Conservation (phyloP, 257 asterid species). For the Ehretia macrophylla region DNA sequence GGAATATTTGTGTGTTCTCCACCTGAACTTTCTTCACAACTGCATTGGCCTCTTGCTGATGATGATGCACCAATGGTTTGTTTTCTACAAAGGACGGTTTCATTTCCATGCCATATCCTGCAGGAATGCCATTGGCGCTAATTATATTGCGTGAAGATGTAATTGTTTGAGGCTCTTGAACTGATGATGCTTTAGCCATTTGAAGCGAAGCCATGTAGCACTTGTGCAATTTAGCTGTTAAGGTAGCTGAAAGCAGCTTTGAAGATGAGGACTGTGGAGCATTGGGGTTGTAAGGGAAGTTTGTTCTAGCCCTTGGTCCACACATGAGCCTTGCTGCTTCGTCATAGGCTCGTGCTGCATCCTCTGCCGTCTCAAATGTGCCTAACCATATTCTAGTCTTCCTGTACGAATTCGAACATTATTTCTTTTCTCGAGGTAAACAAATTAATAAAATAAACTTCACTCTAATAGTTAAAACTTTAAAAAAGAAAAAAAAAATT, state of each 20-base stretch:
- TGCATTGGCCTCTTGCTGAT: slow-evolving; percentile 5
- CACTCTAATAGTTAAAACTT: no score
- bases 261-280: slow-evolving; percentile 50
- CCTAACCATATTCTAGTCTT: slow-evolving; percentile 94
- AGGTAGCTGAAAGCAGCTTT: slow-evolving; percentile 55
- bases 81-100: not conserved
- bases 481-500: not conserved
- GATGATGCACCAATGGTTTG: not conserved
- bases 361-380: slow-evolving; percentile 91
- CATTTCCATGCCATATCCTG: not conserved
- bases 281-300: slow-evolving; percentile 52
- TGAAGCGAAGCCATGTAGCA: slow-evolving; percentile 65
- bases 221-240: slow-evolving; percentile 78
- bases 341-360: slow-evolving; percentile 86
- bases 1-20: slow-evolving; percentile 16
- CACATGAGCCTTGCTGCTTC: slow-evolving; percentile 88
- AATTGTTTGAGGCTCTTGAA: slow-evolving; percentile 1
- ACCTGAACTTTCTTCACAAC: slow-evolving; percentile 9
- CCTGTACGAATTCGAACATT: slow-evolving; percentile 27
- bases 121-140: not conserved
- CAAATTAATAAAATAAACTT: not conserved
- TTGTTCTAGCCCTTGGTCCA: slow-evolving; percentile 76
- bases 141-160: not conserved
- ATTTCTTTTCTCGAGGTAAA: no score
- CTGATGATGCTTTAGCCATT: slow-evolving; percentile 27